A percentile compares a stretch with the other conserved stretches of the same genome.
Evolutionary conservation across 2,329 filamentous ascomycete genomes (phyloP).

Genomic region (Colletotrichum eremochloae): DNA sequence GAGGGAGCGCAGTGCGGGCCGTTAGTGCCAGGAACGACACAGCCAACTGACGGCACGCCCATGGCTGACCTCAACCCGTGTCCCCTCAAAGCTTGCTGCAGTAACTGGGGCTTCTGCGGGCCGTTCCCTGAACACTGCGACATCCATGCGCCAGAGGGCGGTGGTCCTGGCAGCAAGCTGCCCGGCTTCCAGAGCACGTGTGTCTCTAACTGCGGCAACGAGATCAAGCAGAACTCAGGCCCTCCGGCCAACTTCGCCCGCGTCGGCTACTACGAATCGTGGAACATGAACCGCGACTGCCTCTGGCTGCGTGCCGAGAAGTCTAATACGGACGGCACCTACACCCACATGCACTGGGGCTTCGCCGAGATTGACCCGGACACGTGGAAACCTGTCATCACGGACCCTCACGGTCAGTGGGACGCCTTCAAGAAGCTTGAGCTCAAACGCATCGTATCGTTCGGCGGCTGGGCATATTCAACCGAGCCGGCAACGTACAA

Average conservation of each 20-base stretch:
- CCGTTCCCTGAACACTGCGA: too few species aligned
- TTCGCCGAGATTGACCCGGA: conserved; percentile 46
- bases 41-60: too few species aligned
- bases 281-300: conserved; percentile 49
- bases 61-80: too few species aligned
- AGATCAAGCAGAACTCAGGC: conserved; percentile 46
- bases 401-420: conserved; percentile 45
- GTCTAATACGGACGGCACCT: conserved; percentile 41
- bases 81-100: too few species aligned
- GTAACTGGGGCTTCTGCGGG: too few species aligned
- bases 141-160: conserved; percentile 43
- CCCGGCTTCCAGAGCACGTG: conserved; percentile 51
- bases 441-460: conserved; percentile 52
- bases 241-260: conserved; percentile 40
- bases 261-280: conserved; percentile 55
- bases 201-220: conserved; percentile 56
- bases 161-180: conserved; percentile 53
- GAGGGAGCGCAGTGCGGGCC: too few species aligned
- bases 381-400: conserved; percentile 11
- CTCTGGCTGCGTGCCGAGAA: conserved; percentile 45
- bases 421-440: conserved; percentile 48
- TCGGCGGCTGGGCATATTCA: conserved; percentile 61
- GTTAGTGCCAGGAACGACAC: too few species aligned
- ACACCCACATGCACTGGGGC: conserved; percentile 51
- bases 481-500: conserved; percentile 52